Evolutionary conservation across 2,329 filamentous ascomycete species (phyloP), one percentile per base, ranked within the genome.

Genomic region (Talaromyces sp.): DNA sequence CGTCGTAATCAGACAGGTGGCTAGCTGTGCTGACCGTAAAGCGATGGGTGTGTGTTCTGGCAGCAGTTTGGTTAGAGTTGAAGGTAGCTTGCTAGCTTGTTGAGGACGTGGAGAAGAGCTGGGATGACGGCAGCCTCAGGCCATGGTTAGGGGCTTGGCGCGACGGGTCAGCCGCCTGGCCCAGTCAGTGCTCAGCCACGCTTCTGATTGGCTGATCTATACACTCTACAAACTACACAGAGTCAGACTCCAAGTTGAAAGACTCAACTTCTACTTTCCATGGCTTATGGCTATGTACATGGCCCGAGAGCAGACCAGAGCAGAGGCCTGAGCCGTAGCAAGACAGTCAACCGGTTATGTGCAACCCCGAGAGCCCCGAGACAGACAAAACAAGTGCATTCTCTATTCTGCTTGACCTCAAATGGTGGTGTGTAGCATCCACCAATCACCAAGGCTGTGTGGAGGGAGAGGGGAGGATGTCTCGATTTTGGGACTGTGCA

Each of bases 341-440:
- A 37, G 50, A 10, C 15, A 17, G 27, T 33, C 17, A 37, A 31
- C 2, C 31, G n/a, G 59, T 15, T 50, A 31, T 19, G 31, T 39
- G 58, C 58, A 39, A 61, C 19, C 27, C 19, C 45, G 45, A 49
- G 5, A 2, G 3, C 31, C 17, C 52, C 27, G 10, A 13, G 52
- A 56, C 52, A 56, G n/a, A 37, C 33, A 35, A 19, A 19, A 35
- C 35, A 37, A 43, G n/a, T 7, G 19, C 17, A 39, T 37, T 39
- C 52, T 56, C n/a, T 33, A 11, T 8, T 27, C 11, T 49, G 43
- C 22, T 13, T 49, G 45, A 27, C 13, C 49, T 33, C 49, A 56
- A 25, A 22, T 41, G 45, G 33, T 62, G 60, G 60, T 62, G 61
- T 62, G 61, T 52, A 62, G 61, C 61, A 35, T 9, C 33, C 19